A percentile compares a stretch with the other conserved stretches of the same genome.
These are phyloP conservation scores for Coelastrella sp. DNA, from an alignment of 139 green algal genomes.

Conservation along the genomic window DNA sequence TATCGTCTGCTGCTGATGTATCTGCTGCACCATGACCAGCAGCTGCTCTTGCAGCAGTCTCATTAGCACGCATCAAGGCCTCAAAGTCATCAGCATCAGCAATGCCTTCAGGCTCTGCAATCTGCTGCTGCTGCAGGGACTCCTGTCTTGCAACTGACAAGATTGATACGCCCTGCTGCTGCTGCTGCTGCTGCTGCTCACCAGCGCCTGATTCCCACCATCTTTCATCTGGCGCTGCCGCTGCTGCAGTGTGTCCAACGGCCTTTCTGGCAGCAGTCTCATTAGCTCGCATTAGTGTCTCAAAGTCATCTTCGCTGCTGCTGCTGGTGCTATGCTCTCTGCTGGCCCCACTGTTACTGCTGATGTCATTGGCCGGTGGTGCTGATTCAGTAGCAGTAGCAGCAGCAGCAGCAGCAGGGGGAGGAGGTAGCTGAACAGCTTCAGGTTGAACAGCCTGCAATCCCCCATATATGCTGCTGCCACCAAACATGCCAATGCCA, in stretches of 20 bases:
- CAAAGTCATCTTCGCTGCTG: slow-evolving; percentile 16
- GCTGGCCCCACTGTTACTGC: not conserved
- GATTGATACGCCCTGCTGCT: not conserved
- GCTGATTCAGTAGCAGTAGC: not conserved
- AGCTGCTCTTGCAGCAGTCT: slow-evolving; percentile 3
- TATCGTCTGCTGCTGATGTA: not conserved
- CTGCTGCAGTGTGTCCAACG: not conserved
- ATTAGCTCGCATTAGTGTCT: slow-evolving; percentile 2
- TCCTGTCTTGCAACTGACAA: no score
- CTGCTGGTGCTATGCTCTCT: not conserved
- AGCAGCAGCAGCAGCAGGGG: not conserved
- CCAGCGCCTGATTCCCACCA: slow-evolving; percentile 29
- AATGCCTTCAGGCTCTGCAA: no score
- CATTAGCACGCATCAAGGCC: slow-evolving; percentile 4
- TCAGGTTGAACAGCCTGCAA: not conserved
- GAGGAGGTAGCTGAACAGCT: not conserved
- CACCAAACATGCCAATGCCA: not conserved
- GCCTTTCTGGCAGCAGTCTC: slow-evolving; percentile 13
- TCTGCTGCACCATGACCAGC: not conserved
- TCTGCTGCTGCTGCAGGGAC: no score
- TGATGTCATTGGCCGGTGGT: not conserved
- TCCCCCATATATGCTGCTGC: not conserved
- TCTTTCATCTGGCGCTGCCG: not conserved
- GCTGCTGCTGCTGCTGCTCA: not conserved
- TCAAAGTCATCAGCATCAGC: slow-evolving; percentile 17